Base-by-base conservation (phyloP, 2,329 filamentous ascomycete genomes). In the Canariomyces notabilis region DNA sequence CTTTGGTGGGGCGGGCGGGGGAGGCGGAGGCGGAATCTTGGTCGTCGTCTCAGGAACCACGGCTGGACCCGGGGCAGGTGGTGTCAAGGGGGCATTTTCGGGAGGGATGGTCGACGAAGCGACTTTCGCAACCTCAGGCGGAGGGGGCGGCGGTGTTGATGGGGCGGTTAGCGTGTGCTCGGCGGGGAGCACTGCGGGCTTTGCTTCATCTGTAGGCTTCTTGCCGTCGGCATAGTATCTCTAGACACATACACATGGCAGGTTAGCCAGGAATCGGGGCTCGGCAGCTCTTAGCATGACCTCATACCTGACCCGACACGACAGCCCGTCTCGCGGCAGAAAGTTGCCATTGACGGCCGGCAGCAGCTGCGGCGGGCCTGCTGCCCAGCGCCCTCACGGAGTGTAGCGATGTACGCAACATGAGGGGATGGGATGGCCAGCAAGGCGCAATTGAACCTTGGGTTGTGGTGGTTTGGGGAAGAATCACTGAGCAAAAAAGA, bases 321-420 rank as follows among this genome's bases (percentile, higher is more conserved):
- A 57, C 54, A 47, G 62, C 55, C 53, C 62, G 64, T 53, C 65
- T 63, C 53, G 63, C 62, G 49, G 66, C 66, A 51, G 66, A 61
- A 54, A 64, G 61, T 53, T 76, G 74, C 78, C 77, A 82, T 80
- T 81, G 79, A 65, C 73, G 76, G 65, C 69, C 68, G 58, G 70
- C 69, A 62, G 70, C 67, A 60, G 74, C 71, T 65, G 70, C 70
- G 64, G 70, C 60, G 61, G 77, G 71, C 69, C 71, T 74, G 65
- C 70, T 69, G 69, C 75, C 71, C 65, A 81, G 68, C 61, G 74
- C 71, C 73, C 73, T 79, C 64, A 76, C 76, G 66, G 80, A 80
- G 72, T 75, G 78, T 72, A 83, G 70, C 68, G 80, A 82, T 67
- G 77, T 79, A 73, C 80, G 80, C 77, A 84, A 76, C 80, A 84